Conservation (phyloP, 2,329 filamentous ascomycete species). For the Metarhizium robertsii region DNA sequence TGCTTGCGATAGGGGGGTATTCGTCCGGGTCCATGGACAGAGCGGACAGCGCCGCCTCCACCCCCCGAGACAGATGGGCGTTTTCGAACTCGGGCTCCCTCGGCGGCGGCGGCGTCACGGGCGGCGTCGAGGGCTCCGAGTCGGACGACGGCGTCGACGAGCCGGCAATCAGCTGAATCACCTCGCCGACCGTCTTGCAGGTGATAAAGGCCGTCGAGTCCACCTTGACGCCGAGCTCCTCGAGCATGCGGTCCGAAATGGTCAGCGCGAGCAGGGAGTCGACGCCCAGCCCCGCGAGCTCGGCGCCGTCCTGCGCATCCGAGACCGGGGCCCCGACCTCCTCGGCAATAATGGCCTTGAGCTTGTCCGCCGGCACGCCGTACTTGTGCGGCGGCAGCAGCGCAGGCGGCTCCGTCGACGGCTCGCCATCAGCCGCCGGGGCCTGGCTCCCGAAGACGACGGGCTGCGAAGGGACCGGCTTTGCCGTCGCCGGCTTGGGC, state of each 20-base stretch:
- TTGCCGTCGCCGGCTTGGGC: no score
- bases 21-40: no score
- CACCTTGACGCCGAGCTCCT: constrained; percentile 45
- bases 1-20: no score
- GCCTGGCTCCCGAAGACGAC: no score
- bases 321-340: constrained; percentile 4
- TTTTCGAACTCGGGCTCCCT: not conserved
- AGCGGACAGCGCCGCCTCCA: no score
- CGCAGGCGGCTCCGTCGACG: no score
- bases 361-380: no score
- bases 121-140: not conserved
- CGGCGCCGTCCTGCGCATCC: not conserved
- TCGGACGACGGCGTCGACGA: not conserved
- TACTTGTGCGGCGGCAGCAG: no score
- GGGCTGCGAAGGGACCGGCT: no score
- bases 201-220: constrained; percentile 10
- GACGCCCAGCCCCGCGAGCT: constrained; percentile 31
- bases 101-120: not conserved
- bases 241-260: constrained; percentile 43
- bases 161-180: constrained; percentile 24
- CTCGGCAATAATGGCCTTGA: constrained; percentile 5
- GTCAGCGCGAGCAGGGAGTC: constrained; percentile 51
- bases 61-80: no score
- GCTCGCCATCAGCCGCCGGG: no score
- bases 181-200: no score